Percentiles rank a stretch among this genome's conserved stretches.
phyloP scores from a whole-genome alignment of 306 rosid genomes.

The Cajanus cajan region DNA sequence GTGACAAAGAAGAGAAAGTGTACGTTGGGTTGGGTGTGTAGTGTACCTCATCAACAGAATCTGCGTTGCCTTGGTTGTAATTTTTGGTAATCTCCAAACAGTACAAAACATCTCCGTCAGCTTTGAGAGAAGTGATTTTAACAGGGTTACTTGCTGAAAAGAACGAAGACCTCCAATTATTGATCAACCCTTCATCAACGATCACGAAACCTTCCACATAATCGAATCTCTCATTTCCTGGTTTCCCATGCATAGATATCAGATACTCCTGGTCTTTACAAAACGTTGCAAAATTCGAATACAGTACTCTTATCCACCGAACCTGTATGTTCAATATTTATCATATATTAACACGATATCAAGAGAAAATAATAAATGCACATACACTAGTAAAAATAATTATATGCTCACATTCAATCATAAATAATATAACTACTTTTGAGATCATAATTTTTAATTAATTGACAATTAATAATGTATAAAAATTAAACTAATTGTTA shows the following conservation, averaged over 20 bases:
- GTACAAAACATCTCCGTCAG: conserved; percentile 76
- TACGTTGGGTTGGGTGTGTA: conserved; percentile 18
- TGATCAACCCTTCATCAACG: conserved; percentile 85
- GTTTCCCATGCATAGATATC: conserved; percentile 72
- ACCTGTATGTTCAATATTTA: conserved; percentile 47
- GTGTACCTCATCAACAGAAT: conserved; percentile 69
- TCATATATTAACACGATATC: background rate
- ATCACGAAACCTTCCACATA: conserved; percentile 95
- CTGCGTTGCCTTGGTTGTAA: conserved; percentile 50
- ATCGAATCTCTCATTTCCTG: conserved; percentile 60
- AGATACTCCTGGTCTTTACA: conserved; percentile 81
- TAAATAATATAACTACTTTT: too few species aligned
- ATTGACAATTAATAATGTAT: too few species aligned
- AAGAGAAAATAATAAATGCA: too few species aligned
- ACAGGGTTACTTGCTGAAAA: conserved; percentile 82
- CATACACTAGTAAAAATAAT: too few species aligned
- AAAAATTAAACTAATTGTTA: too few species aligned
- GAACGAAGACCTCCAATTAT: conserved; percentile 96
- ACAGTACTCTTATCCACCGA: conserved; percentile 88
- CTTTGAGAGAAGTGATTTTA: conserved; percentile 63
- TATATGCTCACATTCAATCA: too few species aligned
- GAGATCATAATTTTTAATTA: too few species aligned
- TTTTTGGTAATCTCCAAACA: conserved; percentile 95
- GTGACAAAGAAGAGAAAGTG: background rate
- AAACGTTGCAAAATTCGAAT: conserved; percentile 69